These are phyloP conservation scores for Galerina marginata DNA, from an alignment of 768 basidiomycete genomes.

Conservation along the genomic window DNA sequence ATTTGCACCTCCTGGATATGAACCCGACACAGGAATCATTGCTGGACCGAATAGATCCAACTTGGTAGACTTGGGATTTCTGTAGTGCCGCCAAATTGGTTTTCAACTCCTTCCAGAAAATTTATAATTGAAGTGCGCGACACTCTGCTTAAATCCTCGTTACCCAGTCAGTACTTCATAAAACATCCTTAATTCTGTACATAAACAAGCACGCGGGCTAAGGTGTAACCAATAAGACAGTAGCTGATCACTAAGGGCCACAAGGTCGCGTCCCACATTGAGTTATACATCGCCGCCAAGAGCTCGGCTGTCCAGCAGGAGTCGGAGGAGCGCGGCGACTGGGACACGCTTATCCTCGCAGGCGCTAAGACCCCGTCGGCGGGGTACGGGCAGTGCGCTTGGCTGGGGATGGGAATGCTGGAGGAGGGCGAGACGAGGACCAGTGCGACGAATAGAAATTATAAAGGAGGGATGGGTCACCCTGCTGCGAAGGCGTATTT, in stretches of 20 bases:
- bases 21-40: conserved; percentile 11
- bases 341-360: conserved; percentile 83
- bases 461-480: conserved; percentile 98
- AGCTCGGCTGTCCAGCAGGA: conserved; percentile 92
- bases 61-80: neutral
- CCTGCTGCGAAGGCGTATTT: conserved; percentile 96
- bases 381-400: conserved; percentile 98
- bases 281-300: conserved; percentile 97
- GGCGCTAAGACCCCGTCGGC: conserved; percentile 94
- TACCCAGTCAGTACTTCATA: too few species aligned
- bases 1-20: conserved; percentile 36
- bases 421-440: conserved; percentile 97
- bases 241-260: conserved; percentile 50
- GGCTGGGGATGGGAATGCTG: conserved; percentile 88
- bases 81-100: too few species aligned
- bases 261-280: conserved; percentile 84
- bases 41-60: neutral
- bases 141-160: too few species aligned
- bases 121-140: too few species aligned
- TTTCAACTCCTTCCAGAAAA: too few species aligned
- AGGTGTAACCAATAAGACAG: too few species aligned
- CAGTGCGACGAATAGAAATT: conserved; percentile 98
- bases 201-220: too few species aligned
- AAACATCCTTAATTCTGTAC: too few species aligned
- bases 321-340: conserved; percentile 83